Evolutionary conservation across 2,329 filamentous ascomycete species (phyloP), one percentile per base, ranked within the genome.

Genomic region (Westerdykella ornata): DNA sequence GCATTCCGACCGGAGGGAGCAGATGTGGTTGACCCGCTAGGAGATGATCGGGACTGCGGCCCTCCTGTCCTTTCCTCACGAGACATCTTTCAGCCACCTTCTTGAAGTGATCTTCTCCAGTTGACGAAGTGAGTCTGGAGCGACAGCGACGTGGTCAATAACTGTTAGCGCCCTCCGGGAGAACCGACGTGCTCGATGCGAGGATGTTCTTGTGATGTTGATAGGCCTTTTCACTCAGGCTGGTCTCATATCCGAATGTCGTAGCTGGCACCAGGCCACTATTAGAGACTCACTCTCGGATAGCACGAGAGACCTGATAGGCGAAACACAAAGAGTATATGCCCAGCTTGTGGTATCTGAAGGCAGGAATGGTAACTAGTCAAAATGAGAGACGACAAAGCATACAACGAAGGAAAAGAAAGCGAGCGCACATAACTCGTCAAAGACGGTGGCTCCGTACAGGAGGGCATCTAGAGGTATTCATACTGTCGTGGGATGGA

Each of bases 221-320:
- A 32, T 36, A 8, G 22, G 36, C 12, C 32, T 26, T 6, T 22
- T 26, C 22, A 26, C 8, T 26, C 3, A 8, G 12, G 22, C 22
- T 26, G 12, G 22, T 26, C 22, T 26, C 22, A 26, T 26, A 26
- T 26, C 22, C 22, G 30, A 33, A 33, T 14, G n/a, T 7, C 14
- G 32, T 13, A 11, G 14, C 44, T 51, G 50, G 52, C 53, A 41
- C 52, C 47, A 33, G 53, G 46, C 52, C 55, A 50, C 51, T 43
- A 51, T 43, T 43, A 45, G 45, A 44, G 44, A 34, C 35, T 52
- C 42, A 42, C 41, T 45, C 36, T 42, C 38, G 39, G 47, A 39
- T 48, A 41, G 34, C 46, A 41, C 31, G 22, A 42, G 42, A 39
- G 45, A 45, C 44, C 44, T 46, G 30, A 7, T 15, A 9, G n/a